Conservation (phyloP, 2,329 filamentous ascomycete species). For the Aspergillus sp. region DNA sequence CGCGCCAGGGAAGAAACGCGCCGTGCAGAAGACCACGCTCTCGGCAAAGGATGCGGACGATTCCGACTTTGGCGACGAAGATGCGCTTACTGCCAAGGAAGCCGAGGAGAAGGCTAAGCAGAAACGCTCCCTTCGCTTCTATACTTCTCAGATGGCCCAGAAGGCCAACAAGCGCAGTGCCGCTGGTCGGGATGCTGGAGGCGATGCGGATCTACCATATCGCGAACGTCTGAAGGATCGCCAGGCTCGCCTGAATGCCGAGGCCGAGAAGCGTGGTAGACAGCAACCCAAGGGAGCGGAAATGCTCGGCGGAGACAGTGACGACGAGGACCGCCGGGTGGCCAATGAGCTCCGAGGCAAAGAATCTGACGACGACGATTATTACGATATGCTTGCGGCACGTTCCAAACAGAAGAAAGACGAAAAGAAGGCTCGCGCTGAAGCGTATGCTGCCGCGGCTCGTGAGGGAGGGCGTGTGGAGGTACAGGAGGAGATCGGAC, state of each 20-base stretch:
- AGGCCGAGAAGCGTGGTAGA: constrained; percentile 80
- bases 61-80: constrained; percentile 93
- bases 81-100: constrained; percentile 70
- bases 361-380: constrained; percentile 51
- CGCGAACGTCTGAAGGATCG: constrained; percentile 84
- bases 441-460: constrained; percentile 56
- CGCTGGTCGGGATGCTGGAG: constrained; percentile 63
- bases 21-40: constrained; percentile 33
- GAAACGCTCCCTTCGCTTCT: constrained; percentile 93
- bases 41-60: constrained; percentile 52
- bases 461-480: constrained; percentile 60
- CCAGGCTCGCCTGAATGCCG: constrained; percentile 80
- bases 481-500: constrained; percentile 67
- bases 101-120: constrained; percentile 83
- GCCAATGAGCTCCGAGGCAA: constrained; percentile 47
- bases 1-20: constrained; percentile 47
- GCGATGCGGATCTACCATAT: constrained; percentile 67
- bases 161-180: constrained; percentile 77
- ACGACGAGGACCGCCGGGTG: constrained; percentile 61
- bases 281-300: constrained; percentile 61
- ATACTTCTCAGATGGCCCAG: constrained; percentile 95
- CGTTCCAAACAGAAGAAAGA: constrained; percentile 59
- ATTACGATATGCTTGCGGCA: constrained; percentile 85
- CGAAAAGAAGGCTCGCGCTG: constrained; percentile 68
- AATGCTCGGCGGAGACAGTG: constrained; percentile 68